Evolutionary conservation across 352 stramenopile species (phyloP), one percentile per base, ranked within the genome.

Genomic region (Sclerospora graminicola): DNA sequence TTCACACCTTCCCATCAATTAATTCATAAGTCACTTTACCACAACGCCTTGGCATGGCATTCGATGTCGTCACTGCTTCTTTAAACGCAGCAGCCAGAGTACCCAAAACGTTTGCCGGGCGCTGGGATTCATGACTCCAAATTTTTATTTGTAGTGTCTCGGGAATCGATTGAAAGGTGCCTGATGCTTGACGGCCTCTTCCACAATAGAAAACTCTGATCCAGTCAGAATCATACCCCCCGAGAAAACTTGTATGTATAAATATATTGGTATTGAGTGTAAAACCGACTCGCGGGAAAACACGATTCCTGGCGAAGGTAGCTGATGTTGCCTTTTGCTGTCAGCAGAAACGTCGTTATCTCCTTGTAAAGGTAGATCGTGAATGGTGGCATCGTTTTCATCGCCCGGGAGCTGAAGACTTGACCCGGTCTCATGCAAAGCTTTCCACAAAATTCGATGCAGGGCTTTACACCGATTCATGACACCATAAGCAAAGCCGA

Each of bases 381-480:
- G 52, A 32, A 76, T 45, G 0, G 57, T 73, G 29, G 60, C 27
- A 26, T 73, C 63, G 15, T 57, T 64, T n/a, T 54, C 52, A 43
- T 78, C 64, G 18, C 65, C 58, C n/a, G 54, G 53, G 2, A 82
- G 41, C 24, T 69, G 58, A 15, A 73, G 37, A 23, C 54, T 32
- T 26, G 48, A 53, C 24, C 45, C 53, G 10, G 69, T 56, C 5
- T 70, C 37, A 43, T 87, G 63, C 15, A 87, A 63, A 48, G 74
- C 80, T 18, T 33, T 61, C 74, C 74, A 89, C 18, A 89, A 48
- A 49, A 82, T 86, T 31, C 57, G 53, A 55, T 89, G 78, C n/a
- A 89, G 65, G 38, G 66, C 51, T 66, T 85, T 87, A 48, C 78
- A 87, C 34, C 78, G 75, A 55, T 75, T 87, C 74, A 89, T 89